A percentile compares a stretch with the other conserved stretches of the same genome.
Conservation (phyloP, 345 rosid species). For the Eucalyptus fibrosa region DNA sequence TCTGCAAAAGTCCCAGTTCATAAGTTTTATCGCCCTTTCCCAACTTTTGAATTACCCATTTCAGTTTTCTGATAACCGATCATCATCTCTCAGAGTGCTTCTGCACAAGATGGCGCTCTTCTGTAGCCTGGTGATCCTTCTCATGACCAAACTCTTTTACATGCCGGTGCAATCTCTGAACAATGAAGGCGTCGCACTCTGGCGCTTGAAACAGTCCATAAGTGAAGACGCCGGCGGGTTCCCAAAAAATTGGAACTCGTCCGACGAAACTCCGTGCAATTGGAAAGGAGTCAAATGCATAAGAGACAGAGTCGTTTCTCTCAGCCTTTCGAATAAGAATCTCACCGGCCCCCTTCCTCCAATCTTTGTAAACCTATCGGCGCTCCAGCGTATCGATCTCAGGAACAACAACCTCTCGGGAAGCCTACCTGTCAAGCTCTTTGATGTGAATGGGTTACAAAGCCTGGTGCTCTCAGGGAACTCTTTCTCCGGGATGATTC, state of each 20-base stretch:
- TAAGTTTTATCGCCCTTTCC: background rate
- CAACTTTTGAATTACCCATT: background rate
- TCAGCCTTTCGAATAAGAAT: conserved; percentile 32
- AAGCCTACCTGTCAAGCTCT: conserved; percentile 39
- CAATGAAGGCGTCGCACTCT: conserved; percentile 53
- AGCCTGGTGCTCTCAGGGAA: conserved; percentile 67
- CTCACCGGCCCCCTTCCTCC: conserved; percentile 58
- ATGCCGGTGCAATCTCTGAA: conserved; percentile 29
- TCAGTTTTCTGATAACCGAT: background rate
- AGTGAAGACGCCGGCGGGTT: conserved; percentile 16
- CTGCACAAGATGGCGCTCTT: background rate
- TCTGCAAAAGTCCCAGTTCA: background rate
- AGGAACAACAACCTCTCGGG: conserved; percentile 58
- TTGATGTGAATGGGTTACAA: conserved; percentile 36
- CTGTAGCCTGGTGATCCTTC: background rate
- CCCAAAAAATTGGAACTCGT: conserved; percentile 43
- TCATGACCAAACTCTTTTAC: conserved; percentile 1
- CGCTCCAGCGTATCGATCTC: conserved; percentile 50
- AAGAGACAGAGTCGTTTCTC: conserved; percentile 25
- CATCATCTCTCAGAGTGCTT: background rate
- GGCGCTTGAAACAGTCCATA: conserved; percentile 36
- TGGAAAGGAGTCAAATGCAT: conserved; percentile 72
- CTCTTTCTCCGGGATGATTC: conserved; percentile 60
- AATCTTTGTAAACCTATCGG: conserved; percentile 38
- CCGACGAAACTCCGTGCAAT: conserved; percentile 49